phyloP scores from a whole-genome alignment of 345 rosid genomes.

The Excoecaria cochinchinensis region DNA sequence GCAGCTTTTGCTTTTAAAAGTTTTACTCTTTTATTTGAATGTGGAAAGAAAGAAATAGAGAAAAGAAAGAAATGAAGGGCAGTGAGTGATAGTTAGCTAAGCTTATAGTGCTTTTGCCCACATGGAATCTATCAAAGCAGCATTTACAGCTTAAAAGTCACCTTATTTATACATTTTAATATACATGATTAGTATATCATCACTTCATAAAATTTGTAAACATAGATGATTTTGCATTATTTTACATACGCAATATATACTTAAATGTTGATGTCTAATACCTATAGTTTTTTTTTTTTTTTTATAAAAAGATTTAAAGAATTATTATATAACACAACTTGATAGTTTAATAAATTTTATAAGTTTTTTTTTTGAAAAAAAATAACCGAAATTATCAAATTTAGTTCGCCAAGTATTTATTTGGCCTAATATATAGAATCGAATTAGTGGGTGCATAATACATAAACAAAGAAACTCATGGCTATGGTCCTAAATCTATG shows the following conservation, averaged over 20 bases:
- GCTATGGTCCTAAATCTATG: slow-evolving; percentile 6
- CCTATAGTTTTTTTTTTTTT: no score
- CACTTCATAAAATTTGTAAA: no score
- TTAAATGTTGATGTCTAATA: no score
- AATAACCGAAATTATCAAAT: no score
- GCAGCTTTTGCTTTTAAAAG: slow-evolving; percentile 47
- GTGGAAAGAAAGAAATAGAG: slow-evolving; percentile 16
- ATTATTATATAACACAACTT: no score
- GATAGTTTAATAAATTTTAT: no score
- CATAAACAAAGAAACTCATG: slow-evolving; percentile 12
- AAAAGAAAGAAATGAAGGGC: background rate
- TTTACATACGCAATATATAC: no score
- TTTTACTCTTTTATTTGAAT: slow-evolving; percentile 20
- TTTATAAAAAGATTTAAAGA: no score
- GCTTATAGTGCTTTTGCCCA: slow-evolving; percentile 23
- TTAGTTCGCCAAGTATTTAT: no score
- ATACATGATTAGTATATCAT: no score
- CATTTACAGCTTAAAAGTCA: slow-evolving; percentile 35
- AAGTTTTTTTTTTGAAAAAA: no score
- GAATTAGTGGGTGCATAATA: background rate
- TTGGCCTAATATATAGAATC: background rate
- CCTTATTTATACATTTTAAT: background rate
- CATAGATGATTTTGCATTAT: no score
- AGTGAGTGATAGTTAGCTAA: slow-evolving; percentile 19
- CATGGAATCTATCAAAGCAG: slow-evolving; percentile 33